Base-by-base conservation (phyloP, 2,329 filamentous ascomycete species). In the Fusarium gaditjirri region DNA sequence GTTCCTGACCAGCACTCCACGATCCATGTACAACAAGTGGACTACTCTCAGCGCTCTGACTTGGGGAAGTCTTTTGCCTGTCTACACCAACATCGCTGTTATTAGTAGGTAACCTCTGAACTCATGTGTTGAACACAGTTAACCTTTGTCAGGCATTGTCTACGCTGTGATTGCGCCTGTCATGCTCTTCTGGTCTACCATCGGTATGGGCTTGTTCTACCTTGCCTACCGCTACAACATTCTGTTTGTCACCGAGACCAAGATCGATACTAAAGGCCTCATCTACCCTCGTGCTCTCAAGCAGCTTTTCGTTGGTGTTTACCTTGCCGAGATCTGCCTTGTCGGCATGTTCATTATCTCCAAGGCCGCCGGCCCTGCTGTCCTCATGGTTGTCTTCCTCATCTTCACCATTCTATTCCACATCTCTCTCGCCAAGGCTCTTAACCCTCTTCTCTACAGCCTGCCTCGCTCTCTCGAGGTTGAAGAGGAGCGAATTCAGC, bases 281-380 rank as follows among this genome's bases (percentile, higher is more conserved):
- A 91, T 94, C 77, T 98, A 97, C 79, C 92, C 94, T 3, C 92
- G 94, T 29, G 95, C 94, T 9, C 87, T 98, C 46, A 94, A 97
- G 84, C 95, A 98, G 69, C 88, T 96, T 36, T 89, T 95, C 46
- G 89, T 91, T 5, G 94, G 94, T 57, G 86, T 96, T 52, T 97
- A 97, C 81, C 84, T 97, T 19, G 89, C 91, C 2, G 91, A 95
- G 75, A 83, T 95, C 61, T 95, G 93, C 80, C 84, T 97, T 75
- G 89, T 97, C 70, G 94, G 94, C 57, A 87, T 97, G 41, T 96
- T 97, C 78, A 89, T 89, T 46, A 89, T 95, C 61, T 88, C 89
- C 83, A 83, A 85, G 57, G 88, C 89, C 2, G 78, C 91, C 17
- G 93, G 92, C 2, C 94, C 94, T 2, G 82, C 95, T 65, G 85